Evolutionary conservation across 352 stramenopile species (phyloP), one percentile per base, ranked within the genome.

Genomic region (Globisporangium nunn): DNA sequence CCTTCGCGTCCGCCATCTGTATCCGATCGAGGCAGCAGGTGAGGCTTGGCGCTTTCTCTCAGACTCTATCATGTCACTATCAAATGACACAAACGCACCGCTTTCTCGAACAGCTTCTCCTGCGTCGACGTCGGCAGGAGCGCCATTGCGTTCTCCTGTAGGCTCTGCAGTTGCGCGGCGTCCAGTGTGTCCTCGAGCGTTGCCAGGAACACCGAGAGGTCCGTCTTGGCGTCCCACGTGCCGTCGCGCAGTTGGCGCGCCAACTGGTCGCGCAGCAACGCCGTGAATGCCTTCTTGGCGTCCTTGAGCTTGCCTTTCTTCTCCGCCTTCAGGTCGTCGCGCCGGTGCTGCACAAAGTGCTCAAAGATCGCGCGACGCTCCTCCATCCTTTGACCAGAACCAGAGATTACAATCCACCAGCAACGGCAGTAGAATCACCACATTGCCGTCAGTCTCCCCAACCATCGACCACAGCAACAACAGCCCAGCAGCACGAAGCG

Each of bases 281-380:
- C 53, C 2, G 55, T 52, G 3, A 89, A 85, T 2, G 68, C 31
- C 55, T 83, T 75, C 31, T 87, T 88, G 0, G 78, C 74, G 28
- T 74, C 63, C 44, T 79, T 81, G n/a, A 91, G 44, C 40, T 87
- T 90, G 46, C 58, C 59, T 54, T 93, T 93, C 67, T 88, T 90
- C 61, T 91, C 81, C 2, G 60, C 62, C 47, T 91, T 87, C 3
- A 93, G 41, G 48, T 91, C 79, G n/a, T 79, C 71, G n/a, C 77
- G 76, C 35, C 79, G 81, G 51, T 91, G 69, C 46, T 82, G 62
- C 0, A 91, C 68, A 61, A 91, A 93, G 35, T 91, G 72, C 28
- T 93, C 79, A 61, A 89, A 93, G 63, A 91, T 81, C 30, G 74
- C 75, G 18, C 78, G 79, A 1, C 83, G 80, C 53, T 91, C 78